Evolutionary conservation across 768 basidiomycete species (phyloP).

Genomic region (Amanita rubescens): DNA sequence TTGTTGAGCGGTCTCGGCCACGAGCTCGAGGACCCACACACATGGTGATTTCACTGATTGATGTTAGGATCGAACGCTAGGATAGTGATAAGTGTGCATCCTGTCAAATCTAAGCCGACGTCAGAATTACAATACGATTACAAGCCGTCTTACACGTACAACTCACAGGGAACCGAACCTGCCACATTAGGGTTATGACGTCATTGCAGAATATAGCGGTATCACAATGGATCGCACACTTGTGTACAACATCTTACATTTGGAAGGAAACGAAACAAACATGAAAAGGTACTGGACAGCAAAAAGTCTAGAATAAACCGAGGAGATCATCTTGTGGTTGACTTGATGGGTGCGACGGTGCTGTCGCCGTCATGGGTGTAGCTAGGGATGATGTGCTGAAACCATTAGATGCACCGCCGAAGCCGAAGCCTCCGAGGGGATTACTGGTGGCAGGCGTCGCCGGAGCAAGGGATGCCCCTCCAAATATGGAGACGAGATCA

Average conservation of each 20-base stretch:
- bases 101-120: background rate
- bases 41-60: too few species aligned
- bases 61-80: background rate
- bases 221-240: background rate
- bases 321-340: slow-evolving; percentile 41
- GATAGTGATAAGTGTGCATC: background rate
- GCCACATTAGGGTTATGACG: background rate
- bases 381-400: slow-evolving; percentile 20
- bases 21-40: background rate
- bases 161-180: background rate
- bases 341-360: slow-evolving; percentile 18
- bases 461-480: slow-evolving; percentile 22
- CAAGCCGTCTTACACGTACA: background rate
- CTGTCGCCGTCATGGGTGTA: slow-evolving; percentile 18
- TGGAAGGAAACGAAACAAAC: background rate
- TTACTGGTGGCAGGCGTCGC: slow-evolving; percentile 10
- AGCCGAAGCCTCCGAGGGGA: slow-evolving; percentile 17
- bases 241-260: background rate
- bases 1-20: background rate
- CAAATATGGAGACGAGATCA: slow-evolving; percentile 91
- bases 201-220: background rate
- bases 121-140: background rate
- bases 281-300: background rate
- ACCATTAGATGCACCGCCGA: slow-evolving; percentile 9
- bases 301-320: slow-evolving; percentile 37